phyloP scores from a whole-genome alignment of 208 protist genomes.

The Acanthamoeba castellanii region DNA sequence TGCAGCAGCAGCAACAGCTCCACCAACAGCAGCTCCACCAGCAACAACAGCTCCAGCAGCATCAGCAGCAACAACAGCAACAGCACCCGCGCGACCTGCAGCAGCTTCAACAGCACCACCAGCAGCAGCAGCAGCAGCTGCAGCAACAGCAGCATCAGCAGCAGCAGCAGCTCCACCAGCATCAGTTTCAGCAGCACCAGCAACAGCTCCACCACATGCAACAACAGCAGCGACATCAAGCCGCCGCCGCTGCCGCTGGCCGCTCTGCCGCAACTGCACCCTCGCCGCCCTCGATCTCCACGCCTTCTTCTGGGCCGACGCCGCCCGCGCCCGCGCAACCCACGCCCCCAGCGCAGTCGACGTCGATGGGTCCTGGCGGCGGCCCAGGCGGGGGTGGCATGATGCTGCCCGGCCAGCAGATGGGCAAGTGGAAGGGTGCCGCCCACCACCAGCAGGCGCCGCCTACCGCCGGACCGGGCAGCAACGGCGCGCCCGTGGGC shows the following conservation, averaged over 20 bases:
- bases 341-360: not conserved
- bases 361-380: not conserved
- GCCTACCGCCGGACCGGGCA: too few species aligned
- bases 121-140: not conserved
- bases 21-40: not conserved
- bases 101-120: not conserved
- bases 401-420: too few species aligned
- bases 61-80: not conserved
- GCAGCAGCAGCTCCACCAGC: not conserved
- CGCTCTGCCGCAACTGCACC: not conserved
- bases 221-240: not conserved
- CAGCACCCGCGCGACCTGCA: not conserved
- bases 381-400: not conserved
- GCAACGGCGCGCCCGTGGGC: not conserved
- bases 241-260: not conserved
- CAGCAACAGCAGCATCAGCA: not conserved
- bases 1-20: not conserved
- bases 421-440: too few species aligned
- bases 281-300: not conserved
- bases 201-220: not conserved
- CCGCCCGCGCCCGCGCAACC: not conserved
- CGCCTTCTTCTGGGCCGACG: not conserved
- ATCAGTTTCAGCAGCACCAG: not conserved
- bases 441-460: too few species aligned
- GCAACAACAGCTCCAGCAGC: not conserved